phyloP scores from a whole-genome alignment of 164 flowering plant species.

The Vitis labrusca region DNA sequence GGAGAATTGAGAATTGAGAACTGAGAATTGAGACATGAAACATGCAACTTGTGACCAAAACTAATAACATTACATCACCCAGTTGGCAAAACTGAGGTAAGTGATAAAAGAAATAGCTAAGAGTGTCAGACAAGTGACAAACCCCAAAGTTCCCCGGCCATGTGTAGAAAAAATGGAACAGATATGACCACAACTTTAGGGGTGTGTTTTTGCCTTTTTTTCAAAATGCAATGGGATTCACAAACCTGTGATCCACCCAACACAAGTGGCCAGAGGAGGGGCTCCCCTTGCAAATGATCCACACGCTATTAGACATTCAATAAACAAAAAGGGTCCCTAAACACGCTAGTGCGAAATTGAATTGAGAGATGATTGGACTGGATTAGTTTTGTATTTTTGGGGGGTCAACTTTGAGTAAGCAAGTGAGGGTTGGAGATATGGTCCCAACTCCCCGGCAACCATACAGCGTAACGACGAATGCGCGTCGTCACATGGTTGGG shows the following conservation, averaged over 20 bases:
- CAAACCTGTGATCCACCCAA: conserved; percentile 8
- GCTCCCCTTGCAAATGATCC: conserved; percentile 12
- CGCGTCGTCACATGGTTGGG: neutral
- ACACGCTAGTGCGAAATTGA: neutral
- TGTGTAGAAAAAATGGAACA: neutral
- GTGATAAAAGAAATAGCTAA: too few species aligned
- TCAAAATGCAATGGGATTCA: conserved; percentile 6
- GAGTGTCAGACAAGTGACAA: too few species aligned
- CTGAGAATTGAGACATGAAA: too few species aligned
- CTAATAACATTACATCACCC: too few species aligned
- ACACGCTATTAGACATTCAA: conserved; percentile 3
- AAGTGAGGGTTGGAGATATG: neutral
- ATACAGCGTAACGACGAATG: neutral
- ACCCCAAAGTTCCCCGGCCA: too few species aligned
- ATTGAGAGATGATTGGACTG: neutral
- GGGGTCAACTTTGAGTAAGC: neutral
- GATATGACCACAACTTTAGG: conserved; percentile 2
- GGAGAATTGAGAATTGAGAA: too few species aligned
- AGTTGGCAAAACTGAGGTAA: too few species aligned
- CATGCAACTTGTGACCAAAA: too few species aligned
- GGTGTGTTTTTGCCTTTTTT: neutral
- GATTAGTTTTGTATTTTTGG: neutral
- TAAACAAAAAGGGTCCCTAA: neutral
- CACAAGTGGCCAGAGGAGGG: conserved; percentile 5
- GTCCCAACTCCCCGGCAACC: neutral